Conservation (phyloP, 306 rosid genomes). For the Luffa aegyptiaca region DNA sequence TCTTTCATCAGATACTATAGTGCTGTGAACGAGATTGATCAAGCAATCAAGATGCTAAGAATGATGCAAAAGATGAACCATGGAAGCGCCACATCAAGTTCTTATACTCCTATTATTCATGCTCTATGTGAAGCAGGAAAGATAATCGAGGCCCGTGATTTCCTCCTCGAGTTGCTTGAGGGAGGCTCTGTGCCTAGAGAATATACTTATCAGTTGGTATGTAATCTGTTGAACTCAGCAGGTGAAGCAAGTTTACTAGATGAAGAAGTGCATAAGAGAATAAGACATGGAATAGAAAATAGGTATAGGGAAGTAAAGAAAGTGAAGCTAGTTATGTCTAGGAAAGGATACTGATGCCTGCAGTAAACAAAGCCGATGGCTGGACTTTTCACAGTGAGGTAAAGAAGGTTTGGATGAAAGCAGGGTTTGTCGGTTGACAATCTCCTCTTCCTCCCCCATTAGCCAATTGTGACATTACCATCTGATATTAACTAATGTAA, state of each 20-base stretch:
- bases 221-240: conserved; percentile 27
- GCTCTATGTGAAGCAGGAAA: conserved; percentile 66
- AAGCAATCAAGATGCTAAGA: conserved; percentile 56
- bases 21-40: conserved; percentile 71
- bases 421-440: neutral
- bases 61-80: conserved; percentile 48
- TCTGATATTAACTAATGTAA: neutral
- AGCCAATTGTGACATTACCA: neutral
- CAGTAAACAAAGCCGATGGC: conserved; percentile 1
- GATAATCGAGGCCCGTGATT: conserved; percentile 45
- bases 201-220: conserved; percentile 57
- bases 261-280: conserved; percentile 35
- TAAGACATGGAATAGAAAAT: conserved; percentile 38
- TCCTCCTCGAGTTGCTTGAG: conserved; percentile 62
- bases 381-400: neutral
- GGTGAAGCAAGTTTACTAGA: conserved; percentile 35
- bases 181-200: conserved; percentile 71
- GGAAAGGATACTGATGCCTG: conserved; percentile 41
- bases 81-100: conserved; percentile 51
- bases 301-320: conserved; percentile 41
- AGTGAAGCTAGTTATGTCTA: conserved; percentile 54
- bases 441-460: neutral
- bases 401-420: neutral
- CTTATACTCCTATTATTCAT: conserved; percentile 71
- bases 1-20: conserved; percentile 70